Base-by-base conservation (phyloP, 345 rosid species). In the Arabidopsis arenosa region DNA sequence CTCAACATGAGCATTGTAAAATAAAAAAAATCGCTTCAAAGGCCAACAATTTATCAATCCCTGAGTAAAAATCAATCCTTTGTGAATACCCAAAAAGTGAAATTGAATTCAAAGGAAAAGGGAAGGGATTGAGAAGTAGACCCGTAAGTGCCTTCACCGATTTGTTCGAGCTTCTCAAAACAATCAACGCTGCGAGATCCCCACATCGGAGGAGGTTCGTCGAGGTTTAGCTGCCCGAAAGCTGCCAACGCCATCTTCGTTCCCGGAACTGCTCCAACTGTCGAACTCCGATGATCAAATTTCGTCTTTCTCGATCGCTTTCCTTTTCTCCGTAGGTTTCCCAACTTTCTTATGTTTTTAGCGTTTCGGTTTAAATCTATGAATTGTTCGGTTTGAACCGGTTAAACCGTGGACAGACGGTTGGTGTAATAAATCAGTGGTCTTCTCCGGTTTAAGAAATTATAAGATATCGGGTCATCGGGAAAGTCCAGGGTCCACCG, bases 111-210 rank as follows among this genome's bases (percentile, higher is more conserved):
- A 21, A 17, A 52, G 17, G 3, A 4, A 61, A 28, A 9, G 18
- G 74, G 2, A 32, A n/a, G 41, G 17, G 41, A 3, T 43, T 8
- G 28, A 74, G 64, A 41, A 63, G 40, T 1, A 32, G 21, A 91
- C 94, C 97, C 94, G 67, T 91, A 91, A 75, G 97, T 91, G 41
- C 94, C 93, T 84, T 91, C 94, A 35, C 97, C 97, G 80, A 91
- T 83, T 81, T 91, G 94, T 76, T 91, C 97, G 70, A 91, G 84
- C 71, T 88, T 89, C 77, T 91, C 94, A 71, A 89, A 91, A 79
- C 90, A 86, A 74, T 91, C 90, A 2, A 91, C 91, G 73, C 88
- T 87, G 36, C 97, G 85, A 54, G 97, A 91, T 26, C 97, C 97
- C 92, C 87, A 84, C 0, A 81, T 59, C 14, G 89, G 89, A 5